Conservation (phyloP, 345 rosid species). For the Microthlaspi erraticum region DNA sequence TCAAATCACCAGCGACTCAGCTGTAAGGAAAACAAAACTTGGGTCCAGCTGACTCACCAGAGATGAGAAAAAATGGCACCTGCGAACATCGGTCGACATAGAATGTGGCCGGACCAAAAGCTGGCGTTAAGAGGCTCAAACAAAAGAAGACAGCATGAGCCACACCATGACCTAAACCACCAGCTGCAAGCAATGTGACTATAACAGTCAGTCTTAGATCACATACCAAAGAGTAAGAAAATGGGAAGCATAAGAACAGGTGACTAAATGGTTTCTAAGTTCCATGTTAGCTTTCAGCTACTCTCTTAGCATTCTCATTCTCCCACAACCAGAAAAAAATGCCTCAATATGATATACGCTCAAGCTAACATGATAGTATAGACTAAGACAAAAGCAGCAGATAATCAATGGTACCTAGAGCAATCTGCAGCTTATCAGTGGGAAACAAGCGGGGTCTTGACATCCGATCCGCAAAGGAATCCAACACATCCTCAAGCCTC, state of each 20-base stretch:
- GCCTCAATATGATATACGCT: constrained; percentile 3
- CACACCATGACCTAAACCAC: constrained; percentile 98
- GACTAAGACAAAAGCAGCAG: constrained; percentile 12
- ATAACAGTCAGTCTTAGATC: constrained; percentile 39
- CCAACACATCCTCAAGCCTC: constrained; percentile 85
- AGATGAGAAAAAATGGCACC: constrained; percentile 91
- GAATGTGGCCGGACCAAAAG: constrained; percentile 97
- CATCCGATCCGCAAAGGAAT: constrained; percentile 91
- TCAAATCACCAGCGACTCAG: constrained; percentile 22
- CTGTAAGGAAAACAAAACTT: not conserved
- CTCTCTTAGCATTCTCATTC: constrained; percentile 8
- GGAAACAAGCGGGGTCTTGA: constrained; percentile 82
- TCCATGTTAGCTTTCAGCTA: constrained; percentile 15
- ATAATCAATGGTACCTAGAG: constrained; percentile 62
- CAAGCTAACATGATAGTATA: not conserved
- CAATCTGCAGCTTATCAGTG: constrained; percentile 92
- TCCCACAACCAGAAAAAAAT: constrained; percentile 10
- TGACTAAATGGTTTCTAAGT: not conserved
- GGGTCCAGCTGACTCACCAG: constrained; percentile 62
- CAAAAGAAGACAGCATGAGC: constrained; percentile 99
- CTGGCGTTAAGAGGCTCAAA: constrained; percentile 85
- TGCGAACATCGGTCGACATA: constrained; percentile 74
- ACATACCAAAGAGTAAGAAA: constrained; percentile 26
- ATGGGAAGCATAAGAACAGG: constrained; percentile 17
- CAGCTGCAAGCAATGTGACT: constrained; percentile 75